Evolutionary conservation across 768 basidiomycete species (phyloP).

Genomic region (Leccinellum luteum): DNA sequence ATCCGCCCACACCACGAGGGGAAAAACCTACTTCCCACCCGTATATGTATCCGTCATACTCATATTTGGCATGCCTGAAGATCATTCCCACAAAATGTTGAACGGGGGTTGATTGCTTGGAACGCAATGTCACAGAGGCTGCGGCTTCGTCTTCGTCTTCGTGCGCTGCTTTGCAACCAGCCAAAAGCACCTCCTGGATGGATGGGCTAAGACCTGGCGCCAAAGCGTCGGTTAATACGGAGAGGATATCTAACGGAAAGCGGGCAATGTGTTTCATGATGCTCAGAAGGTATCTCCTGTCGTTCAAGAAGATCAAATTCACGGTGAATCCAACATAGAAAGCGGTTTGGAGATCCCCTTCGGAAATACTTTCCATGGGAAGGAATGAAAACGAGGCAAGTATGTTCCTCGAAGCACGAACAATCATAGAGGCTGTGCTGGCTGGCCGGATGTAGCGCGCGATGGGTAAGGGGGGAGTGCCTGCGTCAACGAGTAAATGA

Average conservation of each 20-base stretch:
- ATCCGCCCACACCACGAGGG: neutral
- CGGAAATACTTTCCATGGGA: slow-evolving; percentile 22
- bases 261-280: slow-evolving; percentile 33
- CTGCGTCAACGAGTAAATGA: slow-evolving; percentile 26
- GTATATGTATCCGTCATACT: slow-evolving; percentile 43
- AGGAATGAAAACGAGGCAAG: slow-evolving; percentile 30
- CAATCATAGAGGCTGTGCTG: slow-evolving; percentile 36
- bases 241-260: slow-evolving; percentile 42
- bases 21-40: slow-evolving; percentile 46
- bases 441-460: slow-evolving; percentile 29
- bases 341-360: slow-evolving; percentile 35
- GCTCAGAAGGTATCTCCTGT: slow-evolving; percentile 31
- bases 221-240: slow-evolving; percentile 40
- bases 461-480: slow-evolving; percentile 19
- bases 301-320: slow-evolving; percentile 37
- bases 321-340: slow-evolving; percentile 37
- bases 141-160: slow-evolving; percentile 32
- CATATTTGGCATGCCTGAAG: slow-evolving; percentile 39
- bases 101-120: slow-evolving; percentile 23
- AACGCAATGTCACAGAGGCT: slow-evolving; percentile 25
- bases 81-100: slow-evolving; percentile 50
- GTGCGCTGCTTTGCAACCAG: slow-evolving; percentile 30
- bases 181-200: slow-evolving; percentile 27
- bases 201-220: slow-evolving; percentile 31
- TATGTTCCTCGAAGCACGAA: slow-evolving; percentile 40